Conservation (phyloP, 305 asterid species). For the Solanum hybrid region DNA sequence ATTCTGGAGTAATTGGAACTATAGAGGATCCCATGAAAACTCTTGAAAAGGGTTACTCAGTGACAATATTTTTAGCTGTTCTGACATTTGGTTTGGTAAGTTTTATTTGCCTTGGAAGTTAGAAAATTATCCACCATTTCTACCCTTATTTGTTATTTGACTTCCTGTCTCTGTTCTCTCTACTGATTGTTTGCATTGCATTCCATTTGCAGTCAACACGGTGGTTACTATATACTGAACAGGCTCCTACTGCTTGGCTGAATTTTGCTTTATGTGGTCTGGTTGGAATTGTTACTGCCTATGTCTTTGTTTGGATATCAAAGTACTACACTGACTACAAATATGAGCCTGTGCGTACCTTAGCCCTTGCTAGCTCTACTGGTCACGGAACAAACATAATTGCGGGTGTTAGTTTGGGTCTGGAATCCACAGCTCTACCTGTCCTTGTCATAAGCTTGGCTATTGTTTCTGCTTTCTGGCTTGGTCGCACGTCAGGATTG, state of each 20-base stretch:
- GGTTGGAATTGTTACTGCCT: slow-evolving; percentile 95
- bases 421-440: slow-evolving; percentile 99
- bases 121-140: slow-evolving; percentile 6
- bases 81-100: slow-evolving; percentile 92
- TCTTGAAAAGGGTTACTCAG: slow-evolving; percentile 94
- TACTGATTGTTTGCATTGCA: slow-evolving; percentile 13
- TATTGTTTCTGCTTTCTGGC: slow-evolving; percentile 88
- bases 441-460: slow-evolving; percentile 83
- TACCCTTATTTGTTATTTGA: not conserved
- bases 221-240: slow-evolving; percentile 97
- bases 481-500: slow-evolving; percentile 95
- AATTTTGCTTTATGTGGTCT: slow-evolving; percentile 94
- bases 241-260: slow-evolving; percentile 98
- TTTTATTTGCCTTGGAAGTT: slow-evolving; percentile 12
- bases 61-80: slow-evolving; percentile 83
- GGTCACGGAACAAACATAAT: slow-evolving; percentile 99
- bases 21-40: slow-evolving; percentile 91
- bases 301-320: slow-evolving; percentile 80
- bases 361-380: slow-evolving; percentile 90
- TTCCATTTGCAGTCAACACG: slow-evolving; percentile 80
- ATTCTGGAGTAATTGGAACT: slow-evolving; percentile 59
- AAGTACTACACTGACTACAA: slow-evolving; percentile 94
- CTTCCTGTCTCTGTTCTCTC: slow-evolving; percentile 11
- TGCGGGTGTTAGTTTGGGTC: slow-evolving; percentile 97
- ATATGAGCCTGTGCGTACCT: slow-evolving; percentile 90